Conservation (phyloP, 2,329 filamentous ascomycete genomes). For the Microcera coccophila region DNA sequence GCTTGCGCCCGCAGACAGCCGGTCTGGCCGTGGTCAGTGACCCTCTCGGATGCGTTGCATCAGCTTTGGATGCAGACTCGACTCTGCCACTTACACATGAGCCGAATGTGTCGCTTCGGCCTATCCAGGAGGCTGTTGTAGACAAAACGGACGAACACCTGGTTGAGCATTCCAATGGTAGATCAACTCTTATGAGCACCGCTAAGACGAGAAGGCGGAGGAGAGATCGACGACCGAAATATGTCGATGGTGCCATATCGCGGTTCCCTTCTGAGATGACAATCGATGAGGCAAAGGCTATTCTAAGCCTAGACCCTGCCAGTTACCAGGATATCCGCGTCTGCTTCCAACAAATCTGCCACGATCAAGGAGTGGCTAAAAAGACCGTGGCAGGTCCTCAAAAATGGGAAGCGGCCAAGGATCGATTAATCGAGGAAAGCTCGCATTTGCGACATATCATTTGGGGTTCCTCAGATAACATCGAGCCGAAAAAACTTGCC, state of each 20-base stretch:
- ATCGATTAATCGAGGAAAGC: conserved; percentile 60
- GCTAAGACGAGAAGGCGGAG: no score
- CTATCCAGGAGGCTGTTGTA: not conserved
- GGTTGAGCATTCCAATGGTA: conserved; percentile 4
- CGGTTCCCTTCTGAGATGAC: conserved; percentile 81
- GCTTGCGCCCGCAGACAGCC: conserved; percentile 44
- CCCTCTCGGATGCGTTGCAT: not conserved
- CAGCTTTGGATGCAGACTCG: conserved; percentile 7
- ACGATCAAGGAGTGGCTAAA: conserved; percentile 63
- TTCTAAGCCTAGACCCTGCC: conserved; percentile 59
- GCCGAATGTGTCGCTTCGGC: no score
- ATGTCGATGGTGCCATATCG: conserved; percentile 64
- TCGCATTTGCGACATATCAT: conserved; percentile 61
- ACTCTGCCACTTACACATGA: conserved; percentile 5
- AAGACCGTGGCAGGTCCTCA: conserved; percentile 72
- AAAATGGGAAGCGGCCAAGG: conserved; percentile 68
- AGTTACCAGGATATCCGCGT: conserved; percentile 63
- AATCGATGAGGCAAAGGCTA: conserved; percentile 71
- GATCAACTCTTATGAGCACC: no score
- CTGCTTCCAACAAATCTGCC: conserved; percentile 67
- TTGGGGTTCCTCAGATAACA: conserved; percentile 52
- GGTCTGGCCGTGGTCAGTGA: conserved; percentile 10
- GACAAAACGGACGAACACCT: not conserved
- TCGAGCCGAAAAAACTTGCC: conserved; percentile 62
- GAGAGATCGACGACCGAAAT: conserved; percentile 65